A percentile compares a stretch with the other conserved stretches of the same genome.
These are phyloP conservation scores for Pyrenophora teres DNA, from an alignment of 2,329 filamentous ascomycete genomes.

Conservation along the genomic window DNA sequence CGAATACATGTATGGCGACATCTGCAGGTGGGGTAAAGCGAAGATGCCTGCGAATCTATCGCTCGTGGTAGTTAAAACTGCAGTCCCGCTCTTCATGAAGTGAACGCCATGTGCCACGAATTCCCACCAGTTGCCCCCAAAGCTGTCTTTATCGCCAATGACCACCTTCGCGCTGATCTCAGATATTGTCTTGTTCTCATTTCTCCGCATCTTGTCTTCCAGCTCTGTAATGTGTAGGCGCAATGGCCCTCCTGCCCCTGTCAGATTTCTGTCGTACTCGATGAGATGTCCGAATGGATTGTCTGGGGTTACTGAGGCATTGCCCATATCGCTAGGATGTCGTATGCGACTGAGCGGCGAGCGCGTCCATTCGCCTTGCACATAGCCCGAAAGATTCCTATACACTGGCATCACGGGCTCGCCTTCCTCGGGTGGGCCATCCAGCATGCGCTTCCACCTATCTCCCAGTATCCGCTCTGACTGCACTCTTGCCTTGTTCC, in stretches of 20 bases:
- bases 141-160: conserved; percentile 71
- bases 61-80: conserved; percentile 85
- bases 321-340: conserved; percentile 53
- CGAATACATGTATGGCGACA: conserved; percentile 59
- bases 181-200: conserved; percentile 57
- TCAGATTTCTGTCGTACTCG: conserved; percentile 80
- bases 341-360: conserved; percentile 55
- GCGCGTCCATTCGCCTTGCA: conserved; percentile 77
- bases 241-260: conserved; percentile 68
- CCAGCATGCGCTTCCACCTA: conserved; percentile 29
- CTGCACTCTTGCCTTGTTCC: conserved; percentile 66
- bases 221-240: conserved; percentile 69
- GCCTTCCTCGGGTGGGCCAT: conserved; percentile 46
- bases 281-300: conserved; percentile 66
- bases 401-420: conserved; percentile 63
- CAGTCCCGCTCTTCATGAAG: conserved; percentile 77
- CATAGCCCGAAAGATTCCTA: conserved; percentile 75
- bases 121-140: conserved; percentile 73
- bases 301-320: conserved; percentile 63
- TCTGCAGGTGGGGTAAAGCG: conserved; percentile 79
- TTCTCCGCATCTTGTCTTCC: conserved; percentile 42
- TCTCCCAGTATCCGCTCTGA: conserved; percentile 49
- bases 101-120: conserved; percentile 83
- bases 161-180: conserved; percentile 72
- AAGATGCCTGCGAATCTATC: conserved; percentile 89